Base-by-base conservation (phyloP, 768 basidiomycete species). In the Rhodosporidiobolus odoratus region DNA sequence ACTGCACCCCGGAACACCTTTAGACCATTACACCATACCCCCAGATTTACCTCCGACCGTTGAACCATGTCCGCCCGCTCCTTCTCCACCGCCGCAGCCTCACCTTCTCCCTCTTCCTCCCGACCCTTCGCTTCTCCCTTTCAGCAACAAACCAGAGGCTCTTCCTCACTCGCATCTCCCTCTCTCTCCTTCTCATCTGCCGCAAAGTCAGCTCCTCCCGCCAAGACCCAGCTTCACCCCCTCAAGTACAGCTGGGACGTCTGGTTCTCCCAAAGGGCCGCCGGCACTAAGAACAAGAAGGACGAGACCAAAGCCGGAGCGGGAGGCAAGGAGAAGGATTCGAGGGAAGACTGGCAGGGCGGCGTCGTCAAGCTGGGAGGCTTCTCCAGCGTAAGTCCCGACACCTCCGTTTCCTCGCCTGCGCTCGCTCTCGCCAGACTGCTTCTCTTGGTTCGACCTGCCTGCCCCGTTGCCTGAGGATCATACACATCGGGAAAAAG, bases 211-310 rank as follows among this genome's bases (percentile, higher is more conserved):
- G 50, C 47, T 45, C 19, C 9, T 34, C 8, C 30, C 45, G 38
- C 53, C 30, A 48, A 38, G 16, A 27, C 64, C 54, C 30, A 54
- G 35, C 52, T 73, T 9, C 73, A 74, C 58, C 68, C 73, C 45
- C 63, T 74, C 56, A 74, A 71, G 62, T 68, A 70, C 66, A 68
- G 58, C 16, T 74, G 73, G 73, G 73, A 74, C 58, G 68, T 74
- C 2, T 67, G 59, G 58, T 74, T 74, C 59, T 65, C 65, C 16
- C 73, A 74, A 53, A 63, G 73, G 19, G 65, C 57, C 23, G 72
- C 58, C 0, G 63, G 62, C 13, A 53, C 54, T 21, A 70, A 70
- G 62, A 21, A 21, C 52, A 53, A 74, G 68, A 70, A 74, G 65
- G 69, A 71, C 43, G 69, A 60, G 52, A 58, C 56, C 54, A 67